Conservation (phyloP, 352 stramenopile species). For the Halophytophthora batemanensis region DNA sequence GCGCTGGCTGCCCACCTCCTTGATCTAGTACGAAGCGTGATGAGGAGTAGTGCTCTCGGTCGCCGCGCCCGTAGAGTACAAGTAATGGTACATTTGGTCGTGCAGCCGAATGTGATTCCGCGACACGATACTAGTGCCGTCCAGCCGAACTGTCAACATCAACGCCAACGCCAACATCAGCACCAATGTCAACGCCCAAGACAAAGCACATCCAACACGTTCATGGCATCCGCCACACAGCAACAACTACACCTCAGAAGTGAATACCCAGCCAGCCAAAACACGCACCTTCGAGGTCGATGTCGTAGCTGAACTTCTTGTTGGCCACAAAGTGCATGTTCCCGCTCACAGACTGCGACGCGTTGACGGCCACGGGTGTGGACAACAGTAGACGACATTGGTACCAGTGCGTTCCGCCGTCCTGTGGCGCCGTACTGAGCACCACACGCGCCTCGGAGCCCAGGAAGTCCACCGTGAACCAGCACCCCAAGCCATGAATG, state of each 20-base stretch:
- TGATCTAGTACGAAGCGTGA: slow-evolving; percentile 13
- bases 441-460: slow-evolving; percentile 79
- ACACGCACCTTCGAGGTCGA: slow-evolving; percentile 75
- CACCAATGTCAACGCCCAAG: background rate
- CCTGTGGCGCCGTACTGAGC: slow-evolving; percentile 81
- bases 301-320: slow-evolving; percentile 96
- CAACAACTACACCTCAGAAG: background rate
- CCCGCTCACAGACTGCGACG: slow-evolving; percentile 85
- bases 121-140: slow-evolving; percentile 84
- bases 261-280: background rate
- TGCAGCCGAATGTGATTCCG: slow-evolving; percentile 89
- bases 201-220: slow-evolving; percentile 4
- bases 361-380: slow-evolving; percentile 91
- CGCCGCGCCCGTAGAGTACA: slow-evolving; percentile 42
- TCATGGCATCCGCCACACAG: too few relatives aligned
- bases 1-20: too few relatives aligned
- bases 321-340: slow-evolving; percentile 91
- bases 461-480: slow-evolving; percentile 99
- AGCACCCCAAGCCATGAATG: slow-evolving; percentile 97
- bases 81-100: slow-evolving; percentile 95
- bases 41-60: slow-evolving; percentile 13
- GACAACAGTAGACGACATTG: slow-evolving; percentile 92
- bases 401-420: slow-evolving; percentile 87
- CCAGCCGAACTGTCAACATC: slow-evolving; percentile 64
- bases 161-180: slow-evolving; percentile 1